Evolutionary conservation across 768 basidiomycete species (phyloP).

Genomic region (Punctularia strigosozonata): DNA sequence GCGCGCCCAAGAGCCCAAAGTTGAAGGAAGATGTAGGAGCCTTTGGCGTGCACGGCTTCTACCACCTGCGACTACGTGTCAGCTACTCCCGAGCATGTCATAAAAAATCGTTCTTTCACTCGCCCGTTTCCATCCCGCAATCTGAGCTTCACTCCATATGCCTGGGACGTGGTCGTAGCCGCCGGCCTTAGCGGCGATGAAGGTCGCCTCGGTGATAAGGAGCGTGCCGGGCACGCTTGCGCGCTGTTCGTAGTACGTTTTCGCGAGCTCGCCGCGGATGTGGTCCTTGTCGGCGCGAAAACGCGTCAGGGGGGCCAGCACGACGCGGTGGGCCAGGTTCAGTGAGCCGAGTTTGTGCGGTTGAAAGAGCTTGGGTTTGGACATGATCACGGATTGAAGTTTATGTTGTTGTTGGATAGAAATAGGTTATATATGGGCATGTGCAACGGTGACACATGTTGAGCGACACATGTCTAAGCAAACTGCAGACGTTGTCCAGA

Average conservation of each 20-base stretch:
- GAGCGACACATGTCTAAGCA: not conserved
- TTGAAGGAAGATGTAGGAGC: slow-evolving; percentile 31
- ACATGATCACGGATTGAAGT: not conserved
- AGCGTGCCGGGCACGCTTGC: slow-evolving; percentile 36
- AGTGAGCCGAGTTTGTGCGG: slow-evolving; percentile 32
- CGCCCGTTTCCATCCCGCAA: slow-evolving; percentile 35
- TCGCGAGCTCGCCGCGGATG: slow-evolving; percentile 23
- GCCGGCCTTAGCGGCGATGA: slow-evolving; percentile 37
- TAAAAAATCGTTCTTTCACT: slow-evolving; percentile 4
- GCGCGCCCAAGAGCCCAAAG: slow-evolving; percentile 38
- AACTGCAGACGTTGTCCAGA: not conserved
- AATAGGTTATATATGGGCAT: not conserved
- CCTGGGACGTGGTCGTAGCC: slow-evolving; percentile 45
- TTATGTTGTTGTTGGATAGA: not conserved
- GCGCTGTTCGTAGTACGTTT: slow-evolving; percentile 40
- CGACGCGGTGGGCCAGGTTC: slow-evolving; percentile 35
- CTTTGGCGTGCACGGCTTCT: slow-evolving; percentile 31
- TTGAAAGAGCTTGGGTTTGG: slow-evolving; percentile 26
- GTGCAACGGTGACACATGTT: not conserved
- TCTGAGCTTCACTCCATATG: slow-evolving; percentile 52
- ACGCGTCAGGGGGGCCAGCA: slow-evolving; percentile 43
- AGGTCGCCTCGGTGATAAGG: slow-evolving; percentile 45
- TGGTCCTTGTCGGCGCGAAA: slow-evolving; percentile 23
- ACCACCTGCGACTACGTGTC: slow-evolving; percentile 15
- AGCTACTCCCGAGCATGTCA: not conserved